Evolutionary conservation across 2,329 filamentous ascomycete species (phyloP).

Genomic region (Colletotrichum aenigma): DNA sequence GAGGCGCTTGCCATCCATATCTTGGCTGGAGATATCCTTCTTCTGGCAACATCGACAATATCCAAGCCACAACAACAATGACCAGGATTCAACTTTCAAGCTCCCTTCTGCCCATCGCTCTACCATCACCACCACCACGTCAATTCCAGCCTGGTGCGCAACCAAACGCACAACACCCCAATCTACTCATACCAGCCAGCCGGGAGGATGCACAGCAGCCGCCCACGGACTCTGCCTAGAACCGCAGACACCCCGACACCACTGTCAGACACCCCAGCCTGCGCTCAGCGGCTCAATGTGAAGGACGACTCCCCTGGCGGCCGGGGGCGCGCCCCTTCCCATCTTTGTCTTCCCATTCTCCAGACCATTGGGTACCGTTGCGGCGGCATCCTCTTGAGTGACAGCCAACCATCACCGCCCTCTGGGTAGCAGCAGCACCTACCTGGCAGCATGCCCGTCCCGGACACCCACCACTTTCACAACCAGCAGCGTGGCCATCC

Average conservation of each 20-base stretch:
- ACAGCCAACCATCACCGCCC: slow-evolving; percentile 3
- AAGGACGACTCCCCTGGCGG: not conserved
- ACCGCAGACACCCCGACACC: not conserved
- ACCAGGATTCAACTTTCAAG: not conserved
- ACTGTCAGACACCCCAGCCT: not conserved
- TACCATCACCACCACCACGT: not conserved
- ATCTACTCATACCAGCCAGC: not conserved
- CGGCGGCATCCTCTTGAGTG: slow-evolving; percentile 2
- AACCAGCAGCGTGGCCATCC: not conserved
- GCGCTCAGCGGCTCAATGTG: not conserved
- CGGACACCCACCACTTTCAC: not conserved
- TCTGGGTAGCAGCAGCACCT: not conserved
- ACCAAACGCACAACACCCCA: not conserved
- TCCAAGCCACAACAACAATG: not conserved
- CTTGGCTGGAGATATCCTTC: not conserved
- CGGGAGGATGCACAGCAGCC: not conserved
- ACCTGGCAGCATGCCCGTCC: not conserved
- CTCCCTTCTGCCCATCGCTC: not conserved
- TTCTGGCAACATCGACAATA: not conserved
- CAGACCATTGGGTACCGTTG: slow-evolving; percentile 5
- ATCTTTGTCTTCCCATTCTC: not conserved
- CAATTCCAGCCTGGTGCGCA: not conserved
- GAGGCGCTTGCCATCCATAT: not conserved
- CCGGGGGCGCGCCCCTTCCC: not conserved
- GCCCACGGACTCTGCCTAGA: not conserved